Conservation (phyloP, 2,329 filamentous ascomycete species). For the Biscogniauxia sp. region DNA sequence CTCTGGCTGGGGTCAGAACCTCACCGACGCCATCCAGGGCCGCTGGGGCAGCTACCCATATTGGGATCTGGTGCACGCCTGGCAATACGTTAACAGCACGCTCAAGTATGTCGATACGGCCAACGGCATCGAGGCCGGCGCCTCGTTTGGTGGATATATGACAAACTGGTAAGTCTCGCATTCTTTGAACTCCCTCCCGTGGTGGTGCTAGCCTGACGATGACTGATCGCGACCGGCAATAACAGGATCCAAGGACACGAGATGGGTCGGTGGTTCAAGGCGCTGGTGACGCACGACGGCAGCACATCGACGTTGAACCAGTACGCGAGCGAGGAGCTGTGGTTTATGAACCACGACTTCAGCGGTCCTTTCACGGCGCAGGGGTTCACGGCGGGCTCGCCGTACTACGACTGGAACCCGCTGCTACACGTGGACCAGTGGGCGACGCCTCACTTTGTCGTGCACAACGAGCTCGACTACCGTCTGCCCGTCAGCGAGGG, state of each 20-base stretch:
- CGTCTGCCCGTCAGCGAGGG: constrained; percentile 66
- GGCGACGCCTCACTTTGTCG: constrained; percentile 67
- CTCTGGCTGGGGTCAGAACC: constrained; percentile 51
- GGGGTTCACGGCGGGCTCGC: constrained; percentile 34
- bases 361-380: constrained; percentile 45
- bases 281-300: constrained; percentile 55
- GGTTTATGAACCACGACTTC: constrained; percentile 44
- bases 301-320: constrained; percentile 35
- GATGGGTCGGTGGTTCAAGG: constrained; percentile 54
- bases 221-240: not conserved
- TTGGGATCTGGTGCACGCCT: constrained; percentile 52
- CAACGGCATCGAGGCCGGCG: constrained; percentile 50
- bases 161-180: constrained; percentile 43
- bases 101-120: constrained; percentile 49
- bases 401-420: constrained; percentile 51
- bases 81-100: constrained; percentile 50
- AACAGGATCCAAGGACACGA: constrained; percentile 51
- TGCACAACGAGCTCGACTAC: constrained; percentile 68
- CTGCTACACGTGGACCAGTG: constrained; percentile 52
- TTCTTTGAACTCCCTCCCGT: not conserved
- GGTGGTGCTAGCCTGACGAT: not conserved
- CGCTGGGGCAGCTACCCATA: constrained; percentile 54
- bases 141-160: constrained; percentile 56
- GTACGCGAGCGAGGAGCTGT: constrained; percentile 35
- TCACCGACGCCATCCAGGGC: constrained; percentile 50